phyloP scores from a whole-genome alignment of 169 alveolate species.

The Plasmodium vivax region DNA sequence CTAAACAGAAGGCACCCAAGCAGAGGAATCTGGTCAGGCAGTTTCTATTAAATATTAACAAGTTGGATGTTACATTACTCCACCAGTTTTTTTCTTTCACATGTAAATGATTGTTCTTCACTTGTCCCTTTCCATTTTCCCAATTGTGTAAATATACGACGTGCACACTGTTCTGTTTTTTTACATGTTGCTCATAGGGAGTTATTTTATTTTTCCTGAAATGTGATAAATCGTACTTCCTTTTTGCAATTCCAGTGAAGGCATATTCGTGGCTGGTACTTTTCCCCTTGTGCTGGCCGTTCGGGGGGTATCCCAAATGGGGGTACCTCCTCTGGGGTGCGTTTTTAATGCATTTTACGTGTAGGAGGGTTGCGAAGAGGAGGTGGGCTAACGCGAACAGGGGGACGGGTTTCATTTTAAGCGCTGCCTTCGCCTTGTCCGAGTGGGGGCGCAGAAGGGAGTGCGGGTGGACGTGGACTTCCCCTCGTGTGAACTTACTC shows the following conservation, averaged over 20 bases:
- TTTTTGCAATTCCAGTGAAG: constrained; percentile 54
- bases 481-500: background rate
- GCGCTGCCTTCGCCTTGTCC: background rate
- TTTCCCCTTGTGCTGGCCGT: background rate
- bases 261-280: constrained; percentile 4
- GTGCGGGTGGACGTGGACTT: background rate
- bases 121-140: constrained; percentile 38
- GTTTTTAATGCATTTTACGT: constrained; percentile 36
- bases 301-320: constrained; percentile 1
- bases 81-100: constrained; percentile 18
- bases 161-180: constrained; percentile 19
- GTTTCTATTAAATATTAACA: constrained; percentile 19
- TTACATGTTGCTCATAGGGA: constrained; percentile 12
- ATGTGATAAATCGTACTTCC: constrained; percentile 11
- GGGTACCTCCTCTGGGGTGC: background rate
- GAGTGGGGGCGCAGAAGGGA: background rate
- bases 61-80: constrained; percentile 9
- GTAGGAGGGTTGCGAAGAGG: constrained; percentile 17
- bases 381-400: background rate
- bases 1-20: constrained; percentile 44
- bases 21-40: constrained; percentile 30
- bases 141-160: constrained; percentile 36
- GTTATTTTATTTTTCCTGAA: constrained; percentile 40
- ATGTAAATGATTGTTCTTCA: constrained; percentile 21
- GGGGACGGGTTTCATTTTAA: constrained; percentile 30